These are phyloP conservation scores for Stenogyne calaminthoides DNA, from an alignment of 305 asterid species.

Conservation along the genomic window DNA sequence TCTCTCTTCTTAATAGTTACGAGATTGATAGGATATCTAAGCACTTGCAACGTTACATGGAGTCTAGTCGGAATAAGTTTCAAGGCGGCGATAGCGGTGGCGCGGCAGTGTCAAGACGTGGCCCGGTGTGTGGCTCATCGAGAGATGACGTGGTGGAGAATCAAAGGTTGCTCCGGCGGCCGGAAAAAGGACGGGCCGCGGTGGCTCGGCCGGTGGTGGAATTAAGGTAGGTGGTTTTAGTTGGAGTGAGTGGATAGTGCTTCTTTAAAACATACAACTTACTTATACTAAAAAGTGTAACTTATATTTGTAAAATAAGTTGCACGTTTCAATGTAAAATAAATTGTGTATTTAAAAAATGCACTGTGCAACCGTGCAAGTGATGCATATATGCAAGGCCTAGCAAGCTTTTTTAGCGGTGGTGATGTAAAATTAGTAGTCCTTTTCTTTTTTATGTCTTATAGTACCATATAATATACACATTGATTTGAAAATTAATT, in stretches of 20 bases:
- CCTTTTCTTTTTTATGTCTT: background rate
- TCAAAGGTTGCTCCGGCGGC: constrained; percentile 4
- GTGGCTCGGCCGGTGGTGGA: constrained; percentile 29
- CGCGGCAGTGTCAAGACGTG: constrained; percentile 22
- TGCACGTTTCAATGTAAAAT: too few relatives aligned
- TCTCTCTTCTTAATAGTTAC: constrained; percentile 58
- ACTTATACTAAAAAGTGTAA: too few relatives aligned
- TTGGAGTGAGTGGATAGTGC: background rate
- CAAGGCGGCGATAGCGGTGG: background rate
- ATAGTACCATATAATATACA: background rate
- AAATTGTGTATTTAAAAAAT: too few relatives aligned
- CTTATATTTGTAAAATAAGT: too few relatives aligned
- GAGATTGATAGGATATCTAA: constrained; percentile 68
- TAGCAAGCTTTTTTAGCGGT: too few relatives aligned
- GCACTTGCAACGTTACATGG: constrained; percentile 53
- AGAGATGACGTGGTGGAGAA: constrained; percentile 35
- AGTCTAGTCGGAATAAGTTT: constrained; percentile 31
- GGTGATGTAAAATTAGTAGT: background rate
- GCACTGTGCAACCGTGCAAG: too few relatives aligned
- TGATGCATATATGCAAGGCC: too few relatives aligned
- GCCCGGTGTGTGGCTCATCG: constrained; percentile 35
- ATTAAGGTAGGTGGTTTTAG: constrained; percentile 18
- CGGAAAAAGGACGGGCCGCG: constrained; percentile 13
- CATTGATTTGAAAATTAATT: background rate
- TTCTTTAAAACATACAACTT: too few relatives aligned